phyloP scores from a whole-genome alignment of 768 basidiomycete genomes.

The Tubosaeta brunneosetosa region DNA sequence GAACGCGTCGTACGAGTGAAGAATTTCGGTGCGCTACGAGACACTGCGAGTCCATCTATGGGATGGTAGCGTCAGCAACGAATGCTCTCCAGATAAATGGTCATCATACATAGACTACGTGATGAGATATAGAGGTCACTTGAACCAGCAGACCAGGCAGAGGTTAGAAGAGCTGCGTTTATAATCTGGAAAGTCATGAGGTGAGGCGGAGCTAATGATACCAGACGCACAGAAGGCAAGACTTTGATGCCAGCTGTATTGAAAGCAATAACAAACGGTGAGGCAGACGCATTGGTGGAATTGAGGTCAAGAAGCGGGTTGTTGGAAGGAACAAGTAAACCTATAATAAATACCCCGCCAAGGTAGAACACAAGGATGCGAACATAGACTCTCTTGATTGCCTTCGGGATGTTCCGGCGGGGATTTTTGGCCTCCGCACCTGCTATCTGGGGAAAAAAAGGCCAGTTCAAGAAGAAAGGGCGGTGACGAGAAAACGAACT shows the following conservation, averaged over 20 bases:
- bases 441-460: slow-evolving; percentile 27
- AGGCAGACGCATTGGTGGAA: slow-evolving; percentile 38
- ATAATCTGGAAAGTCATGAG: slow-evolving; percentile 18
- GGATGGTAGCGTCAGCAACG: slow-evolving; percentile 7
- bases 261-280: slow-evolving; percentile 58
- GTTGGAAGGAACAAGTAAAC: slow-evolving; percentile 48
- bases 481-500: slow-evolving; percentile 18
- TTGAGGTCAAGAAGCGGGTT: slow-evolving; percentile 37
- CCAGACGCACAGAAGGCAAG: slow-evolving; percentile 41
- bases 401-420: slow-evolving; percentile 37
- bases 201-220: background rate
- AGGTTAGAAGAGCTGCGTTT: slow-evolving; percentile 41
- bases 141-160: slow-evolving; percentile 41
- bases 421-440: slow-evolving; percentile 52
- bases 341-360: slow-evolving; percentile 43
- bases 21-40: slow-evolving; percentile 51
- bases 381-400: slow-evolving; percentile 42
- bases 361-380: slow-evolving; percentile 37
- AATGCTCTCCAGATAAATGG: background rate
- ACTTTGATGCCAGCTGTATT: slow-evolving; percentile 53
- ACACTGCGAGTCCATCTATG: slow-evolving; percentile 49
- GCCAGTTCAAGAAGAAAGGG: background rate
- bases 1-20: slow-evolving; percentile 38
- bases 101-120: slow-evolving; percentile 32
- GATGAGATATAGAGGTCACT: slow-evolving; percentile 39